Conservation (phyloP, 2,329 filamentous ascomycete genomes). For the Apiospora koreana region DNA sequence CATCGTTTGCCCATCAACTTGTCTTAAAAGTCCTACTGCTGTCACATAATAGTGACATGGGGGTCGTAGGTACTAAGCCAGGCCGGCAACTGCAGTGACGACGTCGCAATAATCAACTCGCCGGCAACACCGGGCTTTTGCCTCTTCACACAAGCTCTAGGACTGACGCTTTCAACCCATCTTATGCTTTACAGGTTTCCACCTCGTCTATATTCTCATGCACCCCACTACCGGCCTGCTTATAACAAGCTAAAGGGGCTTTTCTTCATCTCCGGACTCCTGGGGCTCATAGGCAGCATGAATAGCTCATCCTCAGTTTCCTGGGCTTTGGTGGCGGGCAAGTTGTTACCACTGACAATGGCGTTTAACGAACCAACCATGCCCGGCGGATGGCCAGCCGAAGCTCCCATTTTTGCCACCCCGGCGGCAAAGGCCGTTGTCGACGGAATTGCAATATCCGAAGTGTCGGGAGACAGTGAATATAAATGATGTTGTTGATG, state of each 20-base stretch:
- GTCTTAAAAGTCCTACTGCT: neutral
- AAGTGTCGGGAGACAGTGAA: slow-evolving; percentile 15
- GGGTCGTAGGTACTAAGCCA: neutral
- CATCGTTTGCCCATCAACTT: neutral
- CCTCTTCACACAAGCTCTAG: neutral
- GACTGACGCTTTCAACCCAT: neutral
- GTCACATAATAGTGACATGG: neutral
- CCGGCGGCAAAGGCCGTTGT: slow-evolving; percentile 9
- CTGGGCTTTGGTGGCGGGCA: slow-evolving; percentile 35
- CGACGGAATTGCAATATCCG: slow-evolving; percentile 14
- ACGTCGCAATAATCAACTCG: neutral
- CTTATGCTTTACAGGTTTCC: neutral
- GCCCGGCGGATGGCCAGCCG: neutral
- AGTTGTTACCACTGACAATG: slow-evolving; percentile 36
- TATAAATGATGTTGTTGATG: slow-evolving; percentile 16
- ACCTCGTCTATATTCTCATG: neutral
- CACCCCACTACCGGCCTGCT: neutral
- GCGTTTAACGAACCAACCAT: slow-evolving; percentile 39
- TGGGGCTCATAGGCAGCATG: slow-evolving; percentile 81
- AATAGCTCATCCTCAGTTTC: slow-evolving; percentile 81
- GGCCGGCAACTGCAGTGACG: neutral
- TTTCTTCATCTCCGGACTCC: slow-evolving; percentile 82
- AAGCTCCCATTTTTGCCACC: neutral
- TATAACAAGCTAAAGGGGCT: slow-evolving; percentile 71
- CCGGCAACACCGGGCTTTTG: neutral